Evolutionary conservation across 2,329 filamentous ascomycete species (phyloP).

Genomic region (Trichoderma cornu-damae): DNA sequence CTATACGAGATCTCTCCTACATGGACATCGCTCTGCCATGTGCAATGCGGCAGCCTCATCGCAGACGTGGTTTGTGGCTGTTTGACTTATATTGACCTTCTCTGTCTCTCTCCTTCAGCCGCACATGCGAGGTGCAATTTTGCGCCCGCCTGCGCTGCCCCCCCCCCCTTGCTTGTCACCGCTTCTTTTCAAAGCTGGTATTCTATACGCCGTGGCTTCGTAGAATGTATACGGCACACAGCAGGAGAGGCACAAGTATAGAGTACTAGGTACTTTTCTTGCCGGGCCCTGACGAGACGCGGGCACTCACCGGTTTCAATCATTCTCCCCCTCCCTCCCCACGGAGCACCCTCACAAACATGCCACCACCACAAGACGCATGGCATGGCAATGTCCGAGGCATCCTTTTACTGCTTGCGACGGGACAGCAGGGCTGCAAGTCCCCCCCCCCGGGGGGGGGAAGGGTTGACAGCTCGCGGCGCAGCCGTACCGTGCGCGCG

Average conservation of each 20-base stretch:
- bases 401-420: not conserved
- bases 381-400: slow-evolving; percentile 9
- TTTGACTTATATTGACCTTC: slow-evolving; percentile 4
- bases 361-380: not conserved
- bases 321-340: not conserved
- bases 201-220: not conserved
- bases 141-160: not conserved
- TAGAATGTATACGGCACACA: not conserved
- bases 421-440: slow-evolving; percentile 9
- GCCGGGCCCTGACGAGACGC: not conserved
- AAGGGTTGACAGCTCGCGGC: slow-evolving; percentile 13
- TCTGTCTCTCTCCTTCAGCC: not conserved
- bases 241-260: not conserved
- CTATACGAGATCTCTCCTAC: too few relatives aligned
- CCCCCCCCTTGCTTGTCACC: slow-evolving; percentile 1
- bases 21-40: too few relatives aligned
- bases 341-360: not conserved
- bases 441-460: too few relatives aligned
- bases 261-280: not conserved
- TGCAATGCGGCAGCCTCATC: not conserved
- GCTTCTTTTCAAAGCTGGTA: not conserved
- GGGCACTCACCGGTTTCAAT: slow-evolving; percentile 13
- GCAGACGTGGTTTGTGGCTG: not conserved
- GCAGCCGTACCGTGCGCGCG: not conserved
- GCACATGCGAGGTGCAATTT: slow-evolving; percentile 11